phyloP scores from a whole-genome alignment of 805 yeast species.

The Candida hungchunana region DNA sequence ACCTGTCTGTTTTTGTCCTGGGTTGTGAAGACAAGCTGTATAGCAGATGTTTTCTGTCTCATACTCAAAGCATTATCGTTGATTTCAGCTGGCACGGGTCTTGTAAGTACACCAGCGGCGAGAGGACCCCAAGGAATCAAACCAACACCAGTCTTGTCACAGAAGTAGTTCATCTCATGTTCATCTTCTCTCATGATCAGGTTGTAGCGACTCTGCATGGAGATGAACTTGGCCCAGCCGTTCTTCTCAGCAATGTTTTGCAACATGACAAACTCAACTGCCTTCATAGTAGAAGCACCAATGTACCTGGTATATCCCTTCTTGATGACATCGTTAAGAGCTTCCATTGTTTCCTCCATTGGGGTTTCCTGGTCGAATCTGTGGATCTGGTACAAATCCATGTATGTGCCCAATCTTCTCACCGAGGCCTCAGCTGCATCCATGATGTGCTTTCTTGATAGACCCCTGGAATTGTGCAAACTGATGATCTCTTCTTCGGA shows the following conservation, averaged over 20 bases:
- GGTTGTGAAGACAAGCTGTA: not conserved
- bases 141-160: constrained; percentile 48
- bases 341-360: constrained; percentile 49
- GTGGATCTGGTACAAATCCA: constrained; percentile 51
- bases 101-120: constrained; percentile 49
- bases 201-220: constrained; percentile 56
- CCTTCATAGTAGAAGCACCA: constrained; percentile 60
- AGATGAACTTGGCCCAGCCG: constrained; percentile 54
- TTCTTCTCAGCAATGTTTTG: constrained; percentile 52
- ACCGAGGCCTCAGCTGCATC: constrained; percentile 39
- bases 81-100: constrained; percentile 32
- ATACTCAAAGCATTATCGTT: constrained; percentile 11
- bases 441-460: constrained; percentile 43
- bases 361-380: constrained; percentile 42
- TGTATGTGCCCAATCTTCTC: constrained; percentile 40
- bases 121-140: constrained; percentile 59
- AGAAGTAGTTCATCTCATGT: constrained; percentile 54
- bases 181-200: constrained; percentile 58
- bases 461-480: constrained; percentile 32
- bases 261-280: constrained; percentile 47
- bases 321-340: constrained; percentile 46
- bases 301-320: constrained; percentile 48
- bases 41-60: constrained; percentile 6
- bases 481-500: constrained; percentile 1
- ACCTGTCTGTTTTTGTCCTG: constrained; percentile 9